These are phyloP conservation scores for Panaeolus cyanescens DNA, from an alignment of 768 basidiomycete genomes.

Conservation along the genomic window DNA sequence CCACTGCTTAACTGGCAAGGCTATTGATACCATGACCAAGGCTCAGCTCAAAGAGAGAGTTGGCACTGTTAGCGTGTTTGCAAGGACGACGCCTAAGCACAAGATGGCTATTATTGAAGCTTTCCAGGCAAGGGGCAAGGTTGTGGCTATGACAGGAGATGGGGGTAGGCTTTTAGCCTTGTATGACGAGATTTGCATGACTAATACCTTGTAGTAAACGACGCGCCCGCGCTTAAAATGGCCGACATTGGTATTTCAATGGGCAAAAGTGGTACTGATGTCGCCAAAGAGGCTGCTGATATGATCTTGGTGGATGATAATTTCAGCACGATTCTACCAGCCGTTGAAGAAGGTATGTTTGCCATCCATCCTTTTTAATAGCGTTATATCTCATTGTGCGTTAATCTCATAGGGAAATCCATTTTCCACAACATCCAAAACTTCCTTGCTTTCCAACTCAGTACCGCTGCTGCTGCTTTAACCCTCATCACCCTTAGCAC, in stretches of 20 bases:
- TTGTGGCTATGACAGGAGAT: constrained; percentile 98
- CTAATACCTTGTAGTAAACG: constrained; percentile 64
- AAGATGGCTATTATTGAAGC: constrained; percentile 98
- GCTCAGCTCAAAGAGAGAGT: constrained; percentile 82
- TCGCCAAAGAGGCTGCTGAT: constrained; percentile 97
- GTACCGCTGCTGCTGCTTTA: constrained; percentile 94
- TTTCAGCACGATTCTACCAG: constrained; percentile 91
- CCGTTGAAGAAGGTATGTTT: constrained; percentile 85
- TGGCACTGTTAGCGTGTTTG: constrained; percentile 85
- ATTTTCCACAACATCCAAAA: constrained; percentile 99
- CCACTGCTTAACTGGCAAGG: constrained; percentile 77
- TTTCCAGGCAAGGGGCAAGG: constrained; percentile 84
- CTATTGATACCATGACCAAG: constrained; percentile 83
- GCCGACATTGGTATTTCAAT: constrained; percentile 98
- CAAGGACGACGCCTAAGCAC: constrained; percentile 93
- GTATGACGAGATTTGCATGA: neutral
- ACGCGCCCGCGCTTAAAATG: constrained; percentile 96
- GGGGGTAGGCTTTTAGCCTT: constrained; percentile 59
- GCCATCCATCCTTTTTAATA: constrained; percentile 9
- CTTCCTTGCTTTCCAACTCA: constrained; percentile 95
- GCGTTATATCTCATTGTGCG: constrained; percentile 7
- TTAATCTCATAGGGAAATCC: constrained; percentile 68
- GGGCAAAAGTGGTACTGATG: constrained; percentile 98
- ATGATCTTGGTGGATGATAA: constrained; percentile 97
- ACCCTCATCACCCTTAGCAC: constrained; percentile 96